Percentiles rank a stretch among this genome's conserved stretches.
Conservation (phyloP, 495 filamentous ascomycete species). For the Bacidia gigantensis region DNA sequence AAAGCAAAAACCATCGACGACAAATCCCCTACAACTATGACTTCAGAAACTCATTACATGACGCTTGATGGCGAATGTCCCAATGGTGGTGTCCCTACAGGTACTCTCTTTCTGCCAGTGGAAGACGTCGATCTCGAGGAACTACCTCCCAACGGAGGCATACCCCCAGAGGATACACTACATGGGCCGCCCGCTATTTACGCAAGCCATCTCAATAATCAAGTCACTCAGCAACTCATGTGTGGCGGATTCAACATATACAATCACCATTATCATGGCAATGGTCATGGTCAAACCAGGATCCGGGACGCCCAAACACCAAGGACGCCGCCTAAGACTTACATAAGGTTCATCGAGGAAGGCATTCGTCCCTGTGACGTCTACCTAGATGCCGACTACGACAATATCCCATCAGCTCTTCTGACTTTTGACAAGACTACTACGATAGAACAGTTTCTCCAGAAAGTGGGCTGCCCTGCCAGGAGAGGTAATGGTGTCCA, state of each 20-base stretch:
- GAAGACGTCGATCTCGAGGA: no score
- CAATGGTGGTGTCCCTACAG: constrained; percentile 12
- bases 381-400: not conserved
- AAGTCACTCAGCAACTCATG: no score
- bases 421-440: not conserved
- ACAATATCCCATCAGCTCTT: not conserved
- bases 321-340: not conserved
- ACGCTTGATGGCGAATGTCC: constrained; percentile 14
- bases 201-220: no score
- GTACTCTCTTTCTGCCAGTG: not conserved
- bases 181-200: no score
- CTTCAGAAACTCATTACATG: constrained; percentile 2
- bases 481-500: not conserved
- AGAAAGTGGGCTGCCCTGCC: not conserved
- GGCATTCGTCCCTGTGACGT: not conserved
- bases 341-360: not conserved
- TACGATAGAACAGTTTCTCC: not conserved
- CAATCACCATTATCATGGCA: not conserved
- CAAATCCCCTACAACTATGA: not conserved
- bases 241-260: not conserved
- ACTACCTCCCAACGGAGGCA: no score
- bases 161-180: no score
- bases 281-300: not conserved
- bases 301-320: not conserved
- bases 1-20: not conserved